These are phyloP conservation scores for Pelargonium myrrhifolium DNA, from an alignment of 441 rosid genomes.

Conservation along the genomic window DNA sequence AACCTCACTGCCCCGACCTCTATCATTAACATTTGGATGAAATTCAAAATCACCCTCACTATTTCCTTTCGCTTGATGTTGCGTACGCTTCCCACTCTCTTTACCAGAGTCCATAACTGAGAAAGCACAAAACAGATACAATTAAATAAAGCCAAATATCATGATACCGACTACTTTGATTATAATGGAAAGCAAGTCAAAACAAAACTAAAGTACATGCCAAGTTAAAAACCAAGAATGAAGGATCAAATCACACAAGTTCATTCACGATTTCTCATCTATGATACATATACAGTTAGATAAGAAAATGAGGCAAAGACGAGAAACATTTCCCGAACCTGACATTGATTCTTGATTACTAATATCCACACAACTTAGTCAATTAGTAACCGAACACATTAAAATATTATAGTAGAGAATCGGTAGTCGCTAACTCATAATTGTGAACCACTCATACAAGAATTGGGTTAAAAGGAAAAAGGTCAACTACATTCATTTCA, in stretches of 20 bases:
- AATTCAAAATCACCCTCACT: no score
- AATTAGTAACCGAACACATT: neutral
- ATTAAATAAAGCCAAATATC: neutral
- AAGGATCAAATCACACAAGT: neutral
- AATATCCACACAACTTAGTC: neutral
- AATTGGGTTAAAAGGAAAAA: no score
- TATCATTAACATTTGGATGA: neutral
- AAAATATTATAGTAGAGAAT: neutral
- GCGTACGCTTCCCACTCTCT: no score
- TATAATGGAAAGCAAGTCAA: neutral
- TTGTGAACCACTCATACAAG: no score
- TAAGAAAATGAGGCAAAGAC: neutral
- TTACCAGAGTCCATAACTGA: slow-evolving; percentile 2
- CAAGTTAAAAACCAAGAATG: neutral
- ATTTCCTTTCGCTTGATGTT: no score
- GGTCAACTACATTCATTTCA: no score
- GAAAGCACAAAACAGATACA: neutral
- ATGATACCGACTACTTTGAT: neutral
- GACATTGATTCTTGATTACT: neutral
- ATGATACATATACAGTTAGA: neutral
- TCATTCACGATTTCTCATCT: neutral
- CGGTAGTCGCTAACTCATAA: no score
- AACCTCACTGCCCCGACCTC: neutral
- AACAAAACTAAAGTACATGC: neutral
- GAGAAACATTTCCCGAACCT: neutral